A percentile compares a stretch with the other conserved stretches of the same genome.
Conservation (phyloP, 2,329 filamentous ascomycete species). For the Sclerotinia trifoliorum region DNA sequence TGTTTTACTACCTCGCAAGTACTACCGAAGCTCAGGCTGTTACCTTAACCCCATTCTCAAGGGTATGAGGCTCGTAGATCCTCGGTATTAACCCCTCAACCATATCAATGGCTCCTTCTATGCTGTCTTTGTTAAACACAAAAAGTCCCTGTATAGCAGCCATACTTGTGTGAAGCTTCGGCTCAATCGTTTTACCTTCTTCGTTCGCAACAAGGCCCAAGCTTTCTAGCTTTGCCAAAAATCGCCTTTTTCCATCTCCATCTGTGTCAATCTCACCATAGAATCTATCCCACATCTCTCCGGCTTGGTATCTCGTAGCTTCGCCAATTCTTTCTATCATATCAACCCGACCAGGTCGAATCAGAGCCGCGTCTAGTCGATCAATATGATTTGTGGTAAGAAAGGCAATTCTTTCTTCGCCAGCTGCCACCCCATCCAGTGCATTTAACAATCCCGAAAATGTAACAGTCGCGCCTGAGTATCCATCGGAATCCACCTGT, state of each 20-base stretch:
- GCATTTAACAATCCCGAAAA: constrained; percentile 89
- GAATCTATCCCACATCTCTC: constrained; percentile 89
- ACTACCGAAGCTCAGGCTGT: constrained; percentile 2
- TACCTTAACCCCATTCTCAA: constrained; percentile 18
- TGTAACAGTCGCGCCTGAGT: constrained; percentile 50
- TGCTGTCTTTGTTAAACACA: constrained; percentile 89
- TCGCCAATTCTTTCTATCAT: constrained; percentile 89
- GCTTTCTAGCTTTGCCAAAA: constrained; percentile 67
- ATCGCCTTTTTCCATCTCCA: constrained; percentile 61
- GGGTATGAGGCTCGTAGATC: constrained; percentile 49
- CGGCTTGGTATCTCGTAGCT: constrained; percentile 81
- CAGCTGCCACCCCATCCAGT: constrained; percentile 87
- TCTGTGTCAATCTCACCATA: constrained; percentile 77
- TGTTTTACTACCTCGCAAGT: neutral
- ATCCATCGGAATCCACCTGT: constrained; percentile 57
- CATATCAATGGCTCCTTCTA: constrained; percentile 82
- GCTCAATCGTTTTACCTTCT: constrained; percentile 24
- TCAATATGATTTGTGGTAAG: constrained; percentile 95
- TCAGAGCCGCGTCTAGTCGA: constrained; percentile 77
- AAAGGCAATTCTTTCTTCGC: constrained; percentile 91
- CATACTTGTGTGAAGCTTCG: constrained; percentile 63
- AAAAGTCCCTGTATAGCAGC: constrained; percentile 93
- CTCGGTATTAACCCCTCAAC: constrained; percentile 64
- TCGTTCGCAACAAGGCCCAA: constrained; percentile 66
- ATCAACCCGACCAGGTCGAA: constrained; percentile 88